Evolutionary conservation across 345 rosid species (phyloP).

Genomic region (Anastatica hierochuntica): DNA sequence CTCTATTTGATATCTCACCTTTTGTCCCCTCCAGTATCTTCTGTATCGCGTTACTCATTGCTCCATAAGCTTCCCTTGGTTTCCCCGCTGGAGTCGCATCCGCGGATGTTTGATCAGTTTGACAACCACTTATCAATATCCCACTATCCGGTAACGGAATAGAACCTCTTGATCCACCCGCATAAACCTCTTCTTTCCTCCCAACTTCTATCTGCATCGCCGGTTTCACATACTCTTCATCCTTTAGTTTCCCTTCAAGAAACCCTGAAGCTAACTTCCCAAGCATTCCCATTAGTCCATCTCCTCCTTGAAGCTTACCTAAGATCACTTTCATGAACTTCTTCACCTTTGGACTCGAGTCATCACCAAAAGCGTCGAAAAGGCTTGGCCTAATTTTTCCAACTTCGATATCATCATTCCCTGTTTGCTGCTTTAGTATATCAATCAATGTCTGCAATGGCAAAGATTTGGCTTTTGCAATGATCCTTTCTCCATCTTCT

Average conservation of each 20-base stretch:
- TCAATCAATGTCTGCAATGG: constrained; percentile 74
- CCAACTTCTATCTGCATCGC: constrained; percentile 62
- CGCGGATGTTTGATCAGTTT: constrained; percentile 87
- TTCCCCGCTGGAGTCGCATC: constrained; percentile 82
- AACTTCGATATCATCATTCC: constrained; percentile 83
- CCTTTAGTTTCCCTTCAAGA: constrained; percentile 70
- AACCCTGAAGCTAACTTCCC: constrained; percentile 78
- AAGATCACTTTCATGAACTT: constrained; percentile 82
- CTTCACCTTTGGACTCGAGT: constrained; percentile 94
- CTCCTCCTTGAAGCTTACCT: constrained; percentile 48
- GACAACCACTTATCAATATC: constrained; percentile 87
- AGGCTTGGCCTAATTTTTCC: constrained; percentile 89
- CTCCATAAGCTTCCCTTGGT: constrained; percentile 68
- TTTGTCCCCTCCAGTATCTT: constrained; percentile 51
- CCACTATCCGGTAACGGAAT: constrained; percentile 57
- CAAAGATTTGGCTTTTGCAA: constrained; percentile 57
- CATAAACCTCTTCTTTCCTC: constrained; percentile 67
- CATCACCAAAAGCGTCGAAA: constrained; percentile 84
- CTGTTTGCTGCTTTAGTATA: constrained; percentile 85
- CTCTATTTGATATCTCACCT: constrained; percentile 44
- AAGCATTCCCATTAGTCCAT: constrained; percentile 80
- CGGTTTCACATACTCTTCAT: constrained; percentile 58
- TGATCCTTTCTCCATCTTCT: constrained; percentile 36
- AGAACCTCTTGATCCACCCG: constrained; percentile 52
- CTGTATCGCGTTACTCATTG: constrained; percentile 92